Percentiles rank a stretch among this genome's conserved stretches.
phyloP scores from a whole-genome alignment of 805 yeast species.

The Kuraishia floccosa region DNA sequence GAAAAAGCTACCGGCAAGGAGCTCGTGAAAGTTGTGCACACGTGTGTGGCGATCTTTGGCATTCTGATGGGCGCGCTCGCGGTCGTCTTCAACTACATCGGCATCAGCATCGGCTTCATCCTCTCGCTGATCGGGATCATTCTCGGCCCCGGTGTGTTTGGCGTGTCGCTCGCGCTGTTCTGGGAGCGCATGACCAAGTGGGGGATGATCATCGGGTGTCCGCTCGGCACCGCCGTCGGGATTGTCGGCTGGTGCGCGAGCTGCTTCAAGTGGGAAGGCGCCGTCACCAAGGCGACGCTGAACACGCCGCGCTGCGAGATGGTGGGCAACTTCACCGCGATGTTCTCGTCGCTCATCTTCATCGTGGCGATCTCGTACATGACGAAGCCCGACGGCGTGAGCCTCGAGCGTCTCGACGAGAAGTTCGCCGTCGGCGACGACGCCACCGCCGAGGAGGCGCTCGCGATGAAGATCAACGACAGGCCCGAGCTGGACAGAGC shows the following conservation, averaged over 20 bases:
- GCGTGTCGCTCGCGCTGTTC: constrained; percentile 12
- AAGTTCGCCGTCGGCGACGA: constrained; percentile 20
- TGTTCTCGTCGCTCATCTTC: constrained; percentile 19
- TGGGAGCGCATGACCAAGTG: constrained; percentile 18
- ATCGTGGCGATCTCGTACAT: constrained; percentile 12
- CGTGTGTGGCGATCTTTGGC: constrained; percentile 27
- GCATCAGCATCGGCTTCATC: constrained; percentile 29
- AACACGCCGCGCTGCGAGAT: constrained; percentile 28
- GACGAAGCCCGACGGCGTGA: constrained; percentile 14
- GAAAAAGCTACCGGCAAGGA: constrained; percentile 24
- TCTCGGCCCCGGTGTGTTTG: constrained; percentile 17
- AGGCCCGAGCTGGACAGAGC: constrained; percentile 12
- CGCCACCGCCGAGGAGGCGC: constrained; percentile 18
- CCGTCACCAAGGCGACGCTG: constrained; percentile 13
- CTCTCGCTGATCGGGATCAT: constrained; percentile 26
- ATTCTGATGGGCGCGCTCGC: constrained; percentile 25
- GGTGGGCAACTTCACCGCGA: constrained; percentile 31
- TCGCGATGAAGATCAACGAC: constrained; percentile 12
- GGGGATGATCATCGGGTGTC: constrained; percentile 23
- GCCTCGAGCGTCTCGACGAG: constrained; percentile 13
- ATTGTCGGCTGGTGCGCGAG: constrained; percentile 31
- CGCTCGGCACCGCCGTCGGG: constrained; percentile 42
- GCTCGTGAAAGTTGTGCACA: constrained; percentile 22
- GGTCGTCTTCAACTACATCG: constrained; percentile 26
- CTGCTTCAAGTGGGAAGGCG: constrained; percentile 10